Evolutionary conservation across 1,284 basidiomycete genomes (phyloP).

Genomic region (Kwoniella shivajii): DNA sequence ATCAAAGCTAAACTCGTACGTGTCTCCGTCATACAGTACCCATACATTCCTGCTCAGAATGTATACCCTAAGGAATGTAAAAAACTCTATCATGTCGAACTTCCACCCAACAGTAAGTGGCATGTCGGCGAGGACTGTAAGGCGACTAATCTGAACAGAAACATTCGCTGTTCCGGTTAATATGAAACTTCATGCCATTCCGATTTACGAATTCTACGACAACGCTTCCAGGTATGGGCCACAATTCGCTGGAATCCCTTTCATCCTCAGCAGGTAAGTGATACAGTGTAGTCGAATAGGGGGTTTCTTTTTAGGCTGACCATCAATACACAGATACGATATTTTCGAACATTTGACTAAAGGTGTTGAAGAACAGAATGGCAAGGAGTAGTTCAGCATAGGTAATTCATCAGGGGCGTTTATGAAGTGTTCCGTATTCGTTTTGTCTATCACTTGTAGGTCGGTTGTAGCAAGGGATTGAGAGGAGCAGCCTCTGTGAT

Average conservation of each 20-base stretch:
- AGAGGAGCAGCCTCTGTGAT: too few species aligned
- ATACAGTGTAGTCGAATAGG: too few species aligned
- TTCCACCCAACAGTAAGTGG: constrained; percentile 85
- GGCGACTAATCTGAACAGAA: constrained; percentile 60
- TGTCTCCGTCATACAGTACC: constrained; percentile 80
- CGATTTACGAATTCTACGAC: constrained; percentile 95
- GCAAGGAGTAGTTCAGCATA: too few species aligned
- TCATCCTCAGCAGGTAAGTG: constrained; percentile 79
- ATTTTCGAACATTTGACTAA: too few species aligned
- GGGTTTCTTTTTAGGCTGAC: too few species aligned
- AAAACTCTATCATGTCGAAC: constrained; percentile 91
- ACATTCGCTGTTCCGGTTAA: constrained; percentile 95
- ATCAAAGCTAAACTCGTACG: neutral
- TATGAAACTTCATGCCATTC: constrained; percentile 96
- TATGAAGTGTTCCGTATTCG: too few species aligned
- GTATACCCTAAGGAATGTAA: constrained; percentile 98
- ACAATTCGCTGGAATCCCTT: constrained; percentile 90
- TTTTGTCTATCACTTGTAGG: too few species aligned
- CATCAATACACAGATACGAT: too few species aligned
- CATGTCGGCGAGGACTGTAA: neutral
- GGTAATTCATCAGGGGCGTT: too few species aligned
- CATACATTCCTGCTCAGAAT: constrained; percentile 93
- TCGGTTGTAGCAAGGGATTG: too few species aligned
- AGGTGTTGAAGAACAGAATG: too few species aligned
- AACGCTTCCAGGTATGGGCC: constrained; percentile 94